Evolutionary conservation across 768 basidiomycete species (phyloP).

Genomic region (Chlorophyllum brunneum): DNA sequence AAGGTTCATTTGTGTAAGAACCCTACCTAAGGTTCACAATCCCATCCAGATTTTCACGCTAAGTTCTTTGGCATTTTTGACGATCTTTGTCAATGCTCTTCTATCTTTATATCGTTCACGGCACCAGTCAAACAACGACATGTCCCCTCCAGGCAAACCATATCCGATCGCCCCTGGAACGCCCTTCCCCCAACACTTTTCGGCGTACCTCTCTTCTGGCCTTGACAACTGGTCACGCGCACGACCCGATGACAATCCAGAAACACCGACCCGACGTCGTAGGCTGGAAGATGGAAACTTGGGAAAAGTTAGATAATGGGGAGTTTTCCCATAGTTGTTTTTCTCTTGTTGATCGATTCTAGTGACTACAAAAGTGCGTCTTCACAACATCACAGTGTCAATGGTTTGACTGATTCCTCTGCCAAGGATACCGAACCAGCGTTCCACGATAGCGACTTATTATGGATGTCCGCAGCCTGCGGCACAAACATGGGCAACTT

Average conservation of each 20-base stretch:
- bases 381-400: background rate
- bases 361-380: background rate
- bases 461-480: background rate
- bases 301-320: slow-evolving; percentile 48
- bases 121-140: slow-evolving; percentile 40
- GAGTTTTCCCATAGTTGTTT: background rate
- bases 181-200: slow-evolving; percentile 43
- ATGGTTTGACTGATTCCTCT: background rate
- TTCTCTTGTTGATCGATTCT: background rate
- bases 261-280: slow-evolving; percentile 46
- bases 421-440: background rate
- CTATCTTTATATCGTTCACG: slow-evolving; percentile 74
- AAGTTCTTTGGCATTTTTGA: slow-evolving; percentile 72
- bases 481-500: slow-evolving; percentile 3
- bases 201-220: slow-evolving; percentile 47
- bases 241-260: slow-evolving; percentile 37
- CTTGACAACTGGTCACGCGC: slow-evolving; percentile 43
- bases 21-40: slow-evolving; percentile 10
- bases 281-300: slow-evolving; percentile 52
- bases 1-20: slow-evolving; percentile 25
- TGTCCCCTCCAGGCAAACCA: slow-evolving; percentile 28
- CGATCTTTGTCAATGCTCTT: slow-evolving; percentile 77
- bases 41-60: slow-evolving; percentile 60
- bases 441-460: too few relatives aligned
- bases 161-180: slow-evolving; percentile 36